These are phyloP conservation scores for Isoetes engelmannii DNA, from an alignment of 83 land plant species.

Conservation along the genomic window DNA sequence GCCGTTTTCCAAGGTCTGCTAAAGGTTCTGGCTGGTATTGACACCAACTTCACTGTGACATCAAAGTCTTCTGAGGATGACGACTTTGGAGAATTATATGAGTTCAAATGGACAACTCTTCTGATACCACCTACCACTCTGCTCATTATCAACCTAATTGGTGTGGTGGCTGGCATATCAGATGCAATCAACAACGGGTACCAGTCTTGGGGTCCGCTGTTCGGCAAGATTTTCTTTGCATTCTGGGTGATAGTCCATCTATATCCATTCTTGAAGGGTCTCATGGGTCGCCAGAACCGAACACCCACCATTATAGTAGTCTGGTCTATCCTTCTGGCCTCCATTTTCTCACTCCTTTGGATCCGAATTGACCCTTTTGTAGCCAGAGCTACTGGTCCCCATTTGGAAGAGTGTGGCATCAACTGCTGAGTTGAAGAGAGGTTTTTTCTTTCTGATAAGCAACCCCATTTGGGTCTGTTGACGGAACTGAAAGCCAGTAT, in stretches of 20 bases:
- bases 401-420: conserved; percentile 56
- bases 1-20: conserved; percentile 76
- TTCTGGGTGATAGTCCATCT: conserved; percentile 87
- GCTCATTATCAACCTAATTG: conserved; percentile 63
- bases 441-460: neutral
- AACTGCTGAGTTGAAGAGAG: conserved; percentile 41
- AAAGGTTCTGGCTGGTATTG: conserved; percentile 70
- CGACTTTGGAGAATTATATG: conserved; percentile 65
- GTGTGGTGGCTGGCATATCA: conserved; percentile 71
- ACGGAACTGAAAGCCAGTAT: too few relatives aligned
- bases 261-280: conserved; percentile 76
- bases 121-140: conserved; percentile 76
- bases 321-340: conserved; percentile 72
- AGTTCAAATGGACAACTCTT: conserved; percentile 80
- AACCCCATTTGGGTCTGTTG: too few relatives aligned
- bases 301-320: conserved; percentile 76
- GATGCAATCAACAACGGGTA: conserved; percentile 74
- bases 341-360: conserved; percentile 79
- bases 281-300: conserved; percentile 75
- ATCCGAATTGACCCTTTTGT: conserved; percentile 68
- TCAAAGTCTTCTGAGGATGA: conserved; percentile 78
- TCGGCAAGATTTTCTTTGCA: conserved; percentile 77
- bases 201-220: conserved; percentile 80
- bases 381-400: conserved; percentile 60
- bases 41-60: conserved; percentile 80